phyloP scores from a whole-genome alignment of 2,329 filamentous ascomycete species.

The Ophiocordyceps unilateralis region DNA sequence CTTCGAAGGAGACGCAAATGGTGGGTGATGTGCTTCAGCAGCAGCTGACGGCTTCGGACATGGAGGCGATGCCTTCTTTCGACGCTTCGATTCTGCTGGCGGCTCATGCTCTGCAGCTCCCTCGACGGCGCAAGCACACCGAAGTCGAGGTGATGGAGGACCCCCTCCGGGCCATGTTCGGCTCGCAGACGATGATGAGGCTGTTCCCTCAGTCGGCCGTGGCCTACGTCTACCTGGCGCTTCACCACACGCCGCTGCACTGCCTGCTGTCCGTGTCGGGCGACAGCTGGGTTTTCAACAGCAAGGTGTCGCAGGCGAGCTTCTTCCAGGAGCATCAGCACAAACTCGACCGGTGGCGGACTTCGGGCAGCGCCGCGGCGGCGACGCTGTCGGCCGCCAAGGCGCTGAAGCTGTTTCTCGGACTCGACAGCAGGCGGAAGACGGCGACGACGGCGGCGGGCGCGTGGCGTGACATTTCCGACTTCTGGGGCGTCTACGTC shows the following conservation, averaged over 20 bases:
- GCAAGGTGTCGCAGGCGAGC: constrained; percentile 28
- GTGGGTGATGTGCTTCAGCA: constrained; percentile 15
- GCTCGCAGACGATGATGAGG: constrained; percentile 13
- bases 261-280: constrained; percentile 39
- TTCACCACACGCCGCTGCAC: constrained; percentile 40
- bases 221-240: constrained; percentile 36
- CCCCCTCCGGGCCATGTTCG: constrained; percentile 7
- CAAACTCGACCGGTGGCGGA: constrained; percentile 27
- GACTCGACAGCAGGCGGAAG: constrained; percentile 5
- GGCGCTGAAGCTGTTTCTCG: constrained; percentile 29
- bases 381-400: constrained; percentile 33
- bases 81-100: constrained; percentile 24
- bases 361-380: constrained; percentile 24
- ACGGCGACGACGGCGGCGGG: constrained; percentile 1
- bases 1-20: constrained; percentile 8
- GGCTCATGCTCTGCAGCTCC: constrained; percentile 19
- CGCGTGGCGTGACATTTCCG: constrained; percentile 21
- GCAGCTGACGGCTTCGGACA: constrained; percentile 16
- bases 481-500: constrained; percentile 39
- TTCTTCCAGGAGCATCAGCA: constrained; percentile 29
- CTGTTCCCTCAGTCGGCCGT: constrained; percentile 28
- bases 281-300: constrained; percentile 39
- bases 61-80: constrained; percentile 18
- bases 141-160: constrained; percentile 11
- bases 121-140: constrained; percentile 12